These are phyloP conservation scores for Exserohilum rostratum DNA, from an alignment of 2,329 filamentous ascomycete species.

Conservation along the genomic window DNA sequence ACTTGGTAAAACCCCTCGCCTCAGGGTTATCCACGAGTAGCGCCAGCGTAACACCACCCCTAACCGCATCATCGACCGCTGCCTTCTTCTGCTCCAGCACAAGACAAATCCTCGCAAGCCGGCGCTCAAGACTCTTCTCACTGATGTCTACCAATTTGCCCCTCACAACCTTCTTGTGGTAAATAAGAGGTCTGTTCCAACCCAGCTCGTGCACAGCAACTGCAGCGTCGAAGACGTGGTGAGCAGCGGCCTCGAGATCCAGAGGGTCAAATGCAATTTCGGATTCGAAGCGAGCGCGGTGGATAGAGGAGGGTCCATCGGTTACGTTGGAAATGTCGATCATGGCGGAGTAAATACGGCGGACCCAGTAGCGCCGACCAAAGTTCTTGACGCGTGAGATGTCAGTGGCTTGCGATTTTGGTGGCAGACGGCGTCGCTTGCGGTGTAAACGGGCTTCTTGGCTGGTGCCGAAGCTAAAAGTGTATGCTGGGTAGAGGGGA, in stretches of 20 bases:
- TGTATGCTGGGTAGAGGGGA: slow-evolving; percentile 24
- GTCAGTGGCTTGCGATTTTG: slow-evolving; percentile 23
- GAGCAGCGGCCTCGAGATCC: slow-evolving; percentile 39
- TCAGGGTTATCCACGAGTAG: slow-evolving; percentile 36
- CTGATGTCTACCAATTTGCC: slow-evolving; percentile 29
- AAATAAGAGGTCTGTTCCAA: slow-evolving; percentile 24
- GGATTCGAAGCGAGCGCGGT: slow-evolving; percentile 26
- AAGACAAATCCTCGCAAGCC: slow-evolving; percentile 30
- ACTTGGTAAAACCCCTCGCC: slow-evolving; percentile 27
- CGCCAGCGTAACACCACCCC: slow-evolving; percentile 31
- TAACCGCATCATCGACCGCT: slow-evolving; percentile 33
- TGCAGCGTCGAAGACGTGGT: slow-evolving; percentile 37
- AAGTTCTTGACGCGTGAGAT: slow-evolving; percentile 27
- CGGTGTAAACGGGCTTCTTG: slow-evolving; percentile 25
- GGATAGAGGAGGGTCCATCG: slow-evolving; percentile 22
- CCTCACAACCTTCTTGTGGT: slow-evolving; percentile 34
- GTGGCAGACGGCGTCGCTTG: slow-evolving; percentile 23
- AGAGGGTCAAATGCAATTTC: slow-evolving; percentile 5
- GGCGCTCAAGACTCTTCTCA: slow-evolving; percentile 23
- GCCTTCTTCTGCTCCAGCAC: slow-evolving; percentile 32
- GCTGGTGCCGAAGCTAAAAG: slow-evolving; percentile 22
- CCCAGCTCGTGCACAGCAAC: slow-evolving; percentile 35
- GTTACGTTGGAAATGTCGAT: slow-evolving; percentile 26
- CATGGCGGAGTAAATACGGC: slow-evolving; percentile 39
- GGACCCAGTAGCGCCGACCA: slow-evolving; percentile 40